A percentile compares a stretch with the other conserved stretches of the same genome.
These are phyloP conservation scores for Parasarocladium wereldwijsianum DNA, from an alignment of 2,329 filamentous ascomycete species.

Conservation along the genomic window DNA sequence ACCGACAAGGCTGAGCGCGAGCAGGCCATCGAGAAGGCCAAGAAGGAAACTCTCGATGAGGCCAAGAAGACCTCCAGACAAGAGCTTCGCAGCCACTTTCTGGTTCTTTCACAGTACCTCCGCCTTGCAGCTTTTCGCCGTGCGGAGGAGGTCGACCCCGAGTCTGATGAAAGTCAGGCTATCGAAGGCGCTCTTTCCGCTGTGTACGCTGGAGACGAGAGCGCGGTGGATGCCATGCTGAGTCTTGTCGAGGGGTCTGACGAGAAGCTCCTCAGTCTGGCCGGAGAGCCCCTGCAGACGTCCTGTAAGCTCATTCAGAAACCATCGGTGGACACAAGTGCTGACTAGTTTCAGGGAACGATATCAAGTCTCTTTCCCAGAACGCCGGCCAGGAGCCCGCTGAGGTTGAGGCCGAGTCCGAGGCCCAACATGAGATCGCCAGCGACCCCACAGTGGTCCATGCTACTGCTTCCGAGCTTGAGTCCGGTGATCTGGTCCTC, in stretches of 20 bases:
- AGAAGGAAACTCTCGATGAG: conserved; percentile 36
- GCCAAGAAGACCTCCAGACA: conserved; percentile 23
- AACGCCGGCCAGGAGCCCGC: conserved; percentile 29
- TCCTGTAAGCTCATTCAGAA: conserved; percentile 46
- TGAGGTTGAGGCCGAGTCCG: conserved; percentile 18
- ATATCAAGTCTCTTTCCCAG: conserved; percentile 28
- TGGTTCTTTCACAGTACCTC: conserved; percentile 66
- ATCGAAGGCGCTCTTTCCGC: conserved; percentile 67
- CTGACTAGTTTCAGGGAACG: conserved; percentile 17
- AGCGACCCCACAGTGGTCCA: conserved; percentile 55
- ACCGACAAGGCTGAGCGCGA: conserved; percentile 46
- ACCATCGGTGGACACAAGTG: neutral
- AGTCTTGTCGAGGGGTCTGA: conserved; percentile 62
- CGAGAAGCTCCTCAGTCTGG: conserved; percentile 50
- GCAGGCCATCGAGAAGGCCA: conserved; percentile 40
- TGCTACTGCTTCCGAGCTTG: conserved; percentile 54
- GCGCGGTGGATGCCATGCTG: conserved; percentile 58
- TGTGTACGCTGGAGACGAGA: conserved; percentile 66
- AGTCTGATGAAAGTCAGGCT: conserved; percentile 59
- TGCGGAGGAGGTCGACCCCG: conserved; percentile 50
- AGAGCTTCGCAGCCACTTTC: conserved; percentile 47
- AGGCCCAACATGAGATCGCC: conserved; percentile 17
- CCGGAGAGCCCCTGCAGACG: conserved; percentile 48
- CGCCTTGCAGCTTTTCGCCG: conserved; percentile 64
- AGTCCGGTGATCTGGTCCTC: conserved; percentile 26